Percentiles rank a stretch among this genome's conserved stretches.
Evolutionary conservation across 148 eudicot genomes (phyloP).

Genomic region (Selenicereus undatus): DNA sequence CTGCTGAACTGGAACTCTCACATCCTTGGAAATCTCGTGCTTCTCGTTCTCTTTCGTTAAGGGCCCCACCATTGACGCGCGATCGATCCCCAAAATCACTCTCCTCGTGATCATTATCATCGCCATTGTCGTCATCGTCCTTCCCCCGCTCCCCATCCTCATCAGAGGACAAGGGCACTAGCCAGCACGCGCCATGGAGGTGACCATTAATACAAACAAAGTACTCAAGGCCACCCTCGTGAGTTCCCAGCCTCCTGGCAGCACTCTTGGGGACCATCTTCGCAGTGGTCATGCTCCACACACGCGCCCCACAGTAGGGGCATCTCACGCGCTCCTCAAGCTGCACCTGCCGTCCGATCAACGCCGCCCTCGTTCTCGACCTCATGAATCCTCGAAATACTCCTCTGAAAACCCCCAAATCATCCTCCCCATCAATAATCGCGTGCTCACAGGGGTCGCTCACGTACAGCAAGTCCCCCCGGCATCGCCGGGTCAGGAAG

Average conservation of each 20-base stretch:
- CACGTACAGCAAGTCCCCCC: slow-evolving; percentile 57
- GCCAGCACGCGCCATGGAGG: slow-evolving; percentile 71
- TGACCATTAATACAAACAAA: slow-evolving; percentile 84
- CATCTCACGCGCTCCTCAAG: slow-evolving; percentile 60
- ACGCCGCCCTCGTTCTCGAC: slow-evolving; percentile 53
- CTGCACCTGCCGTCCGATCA: slow-evolving; percentile 49
- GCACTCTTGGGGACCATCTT: slow-evolving; percentile 60
- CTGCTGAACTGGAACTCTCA: not conserved
- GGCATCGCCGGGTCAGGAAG: slow-evolving; percentile 47
- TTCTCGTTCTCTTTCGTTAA: not conserved
- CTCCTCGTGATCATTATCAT: slow-evolving; percentile 18
- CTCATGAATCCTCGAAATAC: slow-evolving; percentile 59
- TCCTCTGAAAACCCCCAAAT: slow-evolving; percentile 71
- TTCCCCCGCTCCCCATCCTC: slow-evolving; percentile 29
- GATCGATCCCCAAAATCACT: not conserved
- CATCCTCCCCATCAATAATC: slow-evolving; percentile 30
- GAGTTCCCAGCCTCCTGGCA: slow-evolving; percentile 60
- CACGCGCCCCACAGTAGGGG: slow-evolving; percentile 74
- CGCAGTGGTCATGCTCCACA: slow-evolving; percentile 82
- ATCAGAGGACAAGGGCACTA: slow-evolving; percentile 58
- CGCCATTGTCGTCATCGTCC: slow-evolving; percentile 1
- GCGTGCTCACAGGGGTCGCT: slow-evolving; percentile 88
- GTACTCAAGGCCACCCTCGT: slow-evolving; percentile 56
- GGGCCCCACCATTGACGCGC: not conserved
- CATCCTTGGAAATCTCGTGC: not conserved